A percentile compares a stretch with the other conserved stretches of the same genome.
phyloP scores from a whole-genome alignment of 106 monocot species.

The Xerophyta viscosa region DNA sequence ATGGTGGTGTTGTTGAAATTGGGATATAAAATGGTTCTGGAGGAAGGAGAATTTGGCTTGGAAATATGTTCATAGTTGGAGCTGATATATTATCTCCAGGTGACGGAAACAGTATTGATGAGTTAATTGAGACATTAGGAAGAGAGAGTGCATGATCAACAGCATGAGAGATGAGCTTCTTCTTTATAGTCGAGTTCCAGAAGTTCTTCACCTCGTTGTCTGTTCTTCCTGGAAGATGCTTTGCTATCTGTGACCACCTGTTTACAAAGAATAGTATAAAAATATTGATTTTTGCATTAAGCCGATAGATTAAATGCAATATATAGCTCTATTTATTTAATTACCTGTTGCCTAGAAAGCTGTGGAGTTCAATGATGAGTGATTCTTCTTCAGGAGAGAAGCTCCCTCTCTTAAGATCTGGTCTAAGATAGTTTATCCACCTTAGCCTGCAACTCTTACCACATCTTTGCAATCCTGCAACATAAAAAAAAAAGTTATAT shows the following conservation, averaged over 20 bases:
- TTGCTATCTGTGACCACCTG: conserved; percentile 83
- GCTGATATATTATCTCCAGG: too few species aligned
- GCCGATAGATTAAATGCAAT: too few species aligned
- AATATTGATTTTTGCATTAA: too few species aligned
- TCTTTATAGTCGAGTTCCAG: conserved; percentile 84
- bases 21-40: background rate
- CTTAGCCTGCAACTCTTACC: conserved; percentile 38
- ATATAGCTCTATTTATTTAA: too few species aligned
- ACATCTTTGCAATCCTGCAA: conserved; percentile 30
- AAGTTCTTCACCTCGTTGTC: conserved; percentile 90
- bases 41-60: conserved; percentile 5
- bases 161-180: conserved; percentile 53
- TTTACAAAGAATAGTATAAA: too few species aligned
- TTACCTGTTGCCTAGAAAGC: conserved; percentile 40
- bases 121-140: background rate
- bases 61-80: background rate
- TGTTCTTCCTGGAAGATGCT: conserved; percentile 76
- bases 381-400: conserved; percentile 38
- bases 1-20: background rate
- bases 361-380: conserved; percentile 41
- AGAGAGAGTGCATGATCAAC: conserved; percentile 10
- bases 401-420: conserved; percentile 34
- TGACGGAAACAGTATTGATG: too few species aligned
- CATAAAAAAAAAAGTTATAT: background rate
- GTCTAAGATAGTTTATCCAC: conserved; percentile 28